Percentiles rank a stretch among this genome's conserved stretches.
Evolutionary conservation across 2,329 filamentous ascomycete species (phyloP).

Genomic region (Colletotrichum tabaci): DNA sequence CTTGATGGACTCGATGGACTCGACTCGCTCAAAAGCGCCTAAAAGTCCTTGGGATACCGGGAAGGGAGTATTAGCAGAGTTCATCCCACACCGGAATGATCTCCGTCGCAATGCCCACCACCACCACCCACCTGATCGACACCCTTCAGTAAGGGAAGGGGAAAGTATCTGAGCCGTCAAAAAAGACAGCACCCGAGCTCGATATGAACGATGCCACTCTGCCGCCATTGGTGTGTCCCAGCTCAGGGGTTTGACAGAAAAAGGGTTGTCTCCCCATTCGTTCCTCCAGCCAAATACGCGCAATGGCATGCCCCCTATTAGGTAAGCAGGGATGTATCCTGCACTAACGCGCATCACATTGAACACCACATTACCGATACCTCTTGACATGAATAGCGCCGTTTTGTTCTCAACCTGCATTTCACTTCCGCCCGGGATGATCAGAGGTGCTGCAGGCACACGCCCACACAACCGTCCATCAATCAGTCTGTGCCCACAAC

Average conservation of each 20-base stretch:
- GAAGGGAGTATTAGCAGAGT: slow-evolving; percentile 25
- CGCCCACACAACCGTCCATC: neutral
- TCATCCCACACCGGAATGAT: slow-evolving; percentile 29
- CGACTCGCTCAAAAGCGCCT: neutral
- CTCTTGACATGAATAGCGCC: neutral
- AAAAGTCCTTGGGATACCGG: neutral
- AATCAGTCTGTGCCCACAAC: neutral
- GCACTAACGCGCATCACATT: neutral
- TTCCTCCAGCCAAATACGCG: no score
- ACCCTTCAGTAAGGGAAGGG: neutral
- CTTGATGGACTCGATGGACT: neutral
- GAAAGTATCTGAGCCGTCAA: slow-evolving; percentile 1
- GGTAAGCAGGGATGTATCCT: no score
- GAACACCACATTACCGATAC: neutral
- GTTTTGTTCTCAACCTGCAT: no score
- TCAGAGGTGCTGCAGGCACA: neutral
- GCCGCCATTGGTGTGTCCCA: no score
- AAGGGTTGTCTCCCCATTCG: neutral
- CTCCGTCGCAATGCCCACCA: neutral
- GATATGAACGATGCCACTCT: slow-evolving; percentile 5
- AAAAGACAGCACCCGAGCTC: neutral
- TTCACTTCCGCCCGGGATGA: neutral
- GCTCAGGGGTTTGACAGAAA: neutral
- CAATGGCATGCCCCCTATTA: no score
- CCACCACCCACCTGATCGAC: neutral